phyloP scores from a whole-genome alignment of 1,284 basidiomycete species.

The Athelia psychrophila region DNA sequence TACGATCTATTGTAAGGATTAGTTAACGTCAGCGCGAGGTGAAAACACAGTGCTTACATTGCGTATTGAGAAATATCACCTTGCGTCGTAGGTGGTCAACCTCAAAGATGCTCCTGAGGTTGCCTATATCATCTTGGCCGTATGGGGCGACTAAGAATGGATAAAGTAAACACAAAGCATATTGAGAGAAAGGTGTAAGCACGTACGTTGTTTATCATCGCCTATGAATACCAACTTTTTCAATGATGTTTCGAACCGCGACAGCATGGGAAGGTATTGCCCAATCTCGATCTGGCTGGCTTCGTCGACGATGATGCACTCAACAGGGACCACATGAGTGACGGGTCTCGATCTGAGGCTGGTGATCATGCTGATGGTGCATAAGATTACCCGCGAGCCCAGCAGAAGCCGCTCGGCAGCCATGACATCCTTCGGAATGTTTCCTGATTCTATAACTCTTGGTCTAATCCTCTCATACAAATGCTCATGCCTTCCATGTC shows the following conservation, averaged over 20 bases:
- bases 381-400: constrained; percentile 56
- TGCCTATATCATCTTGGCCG: constrained; percentile 50
- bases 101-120: constrained; percentile 59
- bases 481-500: constrained; percentile 64
- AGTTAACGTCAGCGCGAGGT: not conserved
- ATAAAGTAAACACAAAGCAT: not conserved
- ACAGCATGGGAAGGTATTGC: constrained; percentile 54
- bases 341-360: constrained; percentile 34
- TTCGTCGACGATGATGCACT: constrained; percentile 58
- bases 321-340: constrained; percentile 39
- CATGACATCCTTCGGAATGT: constrained; percentile 28
- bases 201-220: constrained; percentile 71
- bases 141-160: constrained; percentile 47
- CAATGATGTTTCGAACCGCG: constrained; percentile 38
- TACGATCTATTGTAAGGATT: constrained; percentile 37
- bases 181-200: not conserved
- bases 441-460: constrained; percentile 50
- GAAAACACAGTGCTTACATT: not conserved
- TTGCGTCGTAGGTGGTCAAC: constrained; percentile 40
- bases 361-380: constrained; percentile 73
- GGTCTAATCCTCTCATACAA: constrained; percentile 45
- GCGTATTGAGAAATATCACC: constrained; percentile 30
- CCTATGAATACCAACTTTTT: constrained; percentile 71
- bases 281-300: constrained; percentile 65
- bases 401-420: constrained; percentile 23